phyloP scores from a whole-genome alignment of 495 filamentous ascomycete genomes.

The Penicillium riverlandense region DNA sequence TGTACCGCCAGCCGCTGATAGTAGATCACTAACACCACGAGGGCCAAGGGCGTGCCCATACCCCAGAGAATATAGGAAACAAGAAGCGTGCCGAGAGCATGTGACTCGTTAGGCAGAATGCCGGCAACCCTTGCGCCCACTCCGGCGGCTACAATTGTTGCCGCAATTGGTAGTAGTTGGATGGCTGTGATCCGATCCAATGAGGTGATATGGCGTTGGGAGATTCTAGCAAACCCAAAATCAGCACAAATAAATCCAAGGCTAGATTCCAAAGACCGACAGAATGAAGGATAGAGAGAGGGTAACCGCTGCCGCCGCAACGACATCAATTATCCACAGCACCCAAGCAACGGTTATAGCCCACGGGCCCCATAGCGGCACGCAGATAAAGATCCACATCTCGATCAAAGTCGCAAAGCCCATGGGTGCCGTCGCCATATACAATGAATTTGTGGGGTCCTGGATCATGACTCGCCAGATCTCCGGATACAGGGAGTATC shows the following conservation, averaged over 20 bases:
- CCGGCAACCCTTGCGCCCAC: slow-evolving; percentile 32
- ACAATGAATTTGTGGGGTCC: slow-evolving; percentile 38
- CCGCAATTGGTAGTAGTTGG: slow-evolving; percentile 40
- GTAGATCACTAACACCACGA: slow-evolving; percentile 38
- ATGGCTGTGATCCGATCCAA: slow-evolving; percentile 37
- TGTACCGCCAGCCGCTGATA: slow-evolving; percentile 40
- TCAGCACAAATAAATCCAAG: too few relatives aligned
- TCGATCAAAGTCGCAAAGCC: slow-evolving; percentile 45
- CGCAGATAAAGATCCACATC: slow-evolving; percentile 37
- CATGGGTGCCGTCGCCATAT: slow-evolving; percentile 42
- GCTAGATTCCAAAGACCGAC: slow-evolving; percentile 10
- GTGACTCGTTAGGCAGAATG: slow-evolving; percentile 14
- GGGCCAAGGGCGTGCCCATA: slow-evolving; percentile 34
- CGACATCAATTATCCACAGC: slow-evolving; percentile 40
- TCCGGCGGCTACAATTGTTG: slow-evolving; percentile 39
- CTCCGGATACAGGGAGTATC: slow-evolving; percentile 40
- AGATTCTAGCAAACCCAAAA: slow-evolving; percentile 13
- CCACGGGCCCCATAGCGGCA: slow-evolving; percentile 34
- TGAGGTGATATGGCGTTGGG: slow-evolving; percentile 28
- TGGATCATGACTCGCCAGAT: slow-evolving; percentile 40
- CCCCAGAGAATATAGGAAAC: slow-evolving; percentile 40
- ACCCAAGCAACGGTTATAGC: slow-evolving; percentile 29
- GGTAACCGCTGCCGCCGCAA: slow-evolving; percentile 29
- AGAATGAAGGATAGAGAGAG: slow-evolving; percentile 35
- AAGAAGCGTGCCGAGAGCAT: slow-evolving; percentile 33